These are phyloP conservation scores for Clathrus columnatus DNA, from an alignment of 768 basidiomycete genomes.

Conservation along the genomic window DNA sequence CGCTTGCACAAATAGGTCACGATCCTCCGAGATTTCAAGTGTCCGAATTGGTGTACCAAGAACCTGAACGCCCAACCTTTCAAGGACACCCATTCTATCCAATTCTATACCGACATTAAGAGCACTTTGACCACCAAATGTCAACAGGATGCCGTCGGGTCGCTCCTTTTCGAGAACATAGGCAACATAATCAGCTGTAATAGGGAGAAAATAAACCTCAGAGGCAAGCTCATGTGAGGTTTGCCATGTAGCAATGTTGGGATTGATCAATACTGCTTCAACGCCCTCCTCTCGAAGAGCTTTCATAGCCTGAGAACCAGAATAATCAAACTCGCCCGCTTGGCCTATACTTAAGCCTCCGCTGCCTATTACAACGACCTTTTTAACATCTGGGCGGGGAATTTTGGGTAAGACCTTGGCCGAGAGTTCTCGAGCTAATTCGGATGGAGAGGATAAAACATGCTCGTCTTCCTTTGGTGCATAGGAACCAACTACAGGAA, in stretches of 20 bases:
- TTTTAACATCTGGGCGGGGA: conserved; percentile 83
- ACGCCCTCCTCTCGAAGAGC: conserved; percentile 94
- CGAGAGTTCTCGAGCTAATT: conserved; percentile 86
- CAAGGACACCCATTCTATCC: conserved; percentile 93
- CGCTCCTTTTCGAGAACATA: conserved; percentile 98
- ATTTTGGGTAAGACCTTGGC: conserved; percentile 91
- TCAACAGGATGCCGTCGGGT: conserved; percentile 93
- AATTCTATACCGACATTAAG: conserved; percentile 96
- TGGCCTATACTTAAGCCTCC: conserved; percentile 97
- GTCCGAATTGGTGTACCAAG: conserved; percentile 93
- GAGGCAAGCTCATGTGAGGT: conserved; percentile 95
- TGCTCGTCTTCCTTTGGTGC: conserved; percentile 54
- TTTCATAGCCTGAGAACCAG: conserved; percentile 97
- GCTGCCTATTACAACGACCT: conserved; percentile 92
- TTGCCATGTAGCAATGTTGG: conserved; percentile 99
- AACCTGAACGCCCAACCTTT: conserved; percentile 86
- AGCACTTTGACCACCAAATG: conserved; percentile 97
- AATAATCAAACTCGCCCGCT: conserved; percentile 99
- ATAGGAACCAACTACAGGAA: conserved; percentile 67
- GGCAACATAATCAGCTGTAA: conserved; percentile 96
- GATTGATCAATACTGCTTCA: conserved; percentile 91
- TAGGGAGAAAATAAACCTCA: conserved; percentile 95
- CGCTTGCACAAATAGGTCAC: conserved; percentile 92
- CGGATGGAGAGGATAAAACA: conserved; percentile 88
- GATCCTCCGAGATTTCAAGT: conserved; percentile 93